Base-by-base conservation (phyloP, 192 early-diverging fungal genomes). In the Paraglomus brasilianum region DNA sequence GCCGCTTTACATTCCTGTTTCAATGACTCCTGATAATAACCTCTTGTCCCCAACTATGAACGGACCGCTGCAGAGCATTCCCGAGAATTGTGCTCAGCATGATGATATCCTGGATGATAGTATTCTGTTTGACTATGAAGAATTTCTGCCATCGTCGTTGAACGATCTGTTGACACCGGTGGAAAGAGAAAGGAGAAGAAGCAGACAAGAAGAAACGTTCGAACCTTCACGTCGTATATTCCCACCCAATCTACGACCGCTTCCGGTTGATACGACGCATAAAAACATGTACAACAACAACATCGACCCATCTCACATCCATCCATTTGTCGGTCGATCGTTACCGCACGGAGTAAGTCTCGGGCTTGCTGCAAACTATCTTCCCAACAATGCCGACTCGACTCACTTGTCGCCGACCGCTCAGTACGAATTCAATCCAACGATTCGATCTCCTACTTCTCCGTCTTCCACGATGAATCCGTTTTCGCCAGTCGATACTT, bases 131-230 rank as follows among this genome's bases (percentile, higher is more conserved):
- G 67, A 70, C 41, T 73, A 73, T 30, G 81, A 81, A 72, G 78
- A 73, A 21, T 72, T 79, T 52, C 43, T 85, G 8, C 83, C 83
- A 0, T 78, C 83, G 10, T 85, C 83, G 4, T 66, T 85, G 13
- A 85, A 82, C 58, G 83, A 85, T 48, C 65, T 85, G 2, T 66
- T 85, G 66, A 85, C 83, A 8, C 74, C 79, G 10, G 66, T 53
- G 15, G 83, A 82, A 72, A 71, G 78, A 22, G 72, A 80, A 62
- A 66, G 78, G 30, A 72, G 78, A 57, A 72, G 74, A 52, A 76
- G 78, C 45, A 58, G 73, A 40, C 78, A 80, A 24, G 78, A 80
- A 21, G 78, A 76, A 55, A 13, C 17, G 39, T 68, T 30, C 11
- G 66, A 68, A 43, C 8, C 36, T 46, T 56, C 11, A 56, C 39